phyloP scores from a whole-genome alignment of 176 grass and related monocot genomes.

The Oryza australiensis region DNA sequence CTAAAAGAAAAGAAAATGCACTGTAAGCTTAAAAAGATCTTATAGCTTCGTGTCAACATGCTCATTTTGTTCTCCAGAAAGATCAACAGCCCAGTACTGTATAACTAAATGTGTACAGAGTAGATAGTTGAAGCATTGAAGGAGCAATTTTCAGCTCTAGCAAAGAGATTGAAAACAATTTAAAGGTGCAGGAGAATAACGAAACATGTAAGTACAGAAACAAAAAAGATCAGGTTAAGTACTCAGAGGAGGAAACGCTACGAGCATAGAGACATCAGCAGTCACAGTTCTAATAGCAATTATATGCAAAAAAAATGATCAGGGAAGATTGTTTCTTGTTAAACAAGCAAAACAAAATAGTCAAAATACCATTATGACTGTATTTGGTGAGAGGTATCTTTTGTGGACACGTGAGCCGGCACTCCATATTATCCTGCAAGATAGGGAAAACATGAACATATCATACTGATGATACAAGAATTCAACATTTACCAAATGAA shows the following conservation, averaged over 20 bases:
- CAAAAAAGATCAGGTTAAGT: not conserved
- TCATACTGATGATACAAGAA: not conserved
- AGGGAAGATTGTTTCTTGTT: not conserved
- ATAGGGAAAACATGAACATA: conserved; percentile 22
- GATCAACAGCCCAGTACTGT: not conserved
- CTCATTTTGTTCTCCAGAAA: conserved; percentile 1
- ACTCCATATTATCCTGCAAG: conserved; percentile 93
- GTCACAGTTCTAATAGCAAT: conserved; percentile 6
- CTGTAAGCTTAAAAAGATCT: not conserved
- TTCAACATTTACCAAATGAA: not conserved
- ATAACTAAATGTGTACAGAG: not conserved
- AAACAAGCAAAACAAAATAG: conserved; percentile 25
- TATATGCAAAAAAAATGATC: not conserved
- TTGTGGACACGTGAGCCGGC: conserved; percentile 80
- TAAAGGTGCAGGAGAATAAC: conserved; percentile 9
- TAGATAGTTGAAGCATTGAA: conserved; percentile 1
- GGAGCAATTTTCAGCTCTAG: not conserved
- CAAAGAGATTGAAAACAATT: not conserved
- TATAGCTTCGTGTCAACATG: not conserved
- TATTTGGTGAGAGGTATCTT: conserved; percentile 73
- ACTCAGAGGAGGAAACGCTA: not conserved
- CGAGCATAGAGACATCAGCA: not conserved
- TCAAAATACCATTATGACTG: conserved; percentile 76
- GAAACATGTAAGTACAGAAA: conserved; percentile 15
- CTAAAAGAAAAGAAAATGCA: not conserved